These are phyloP conservation scores for Fusarium miscanthi DNA, from an alignment of 2,329 filamentous ascomycete genomes.

Conservation along the genomic window DNA sequence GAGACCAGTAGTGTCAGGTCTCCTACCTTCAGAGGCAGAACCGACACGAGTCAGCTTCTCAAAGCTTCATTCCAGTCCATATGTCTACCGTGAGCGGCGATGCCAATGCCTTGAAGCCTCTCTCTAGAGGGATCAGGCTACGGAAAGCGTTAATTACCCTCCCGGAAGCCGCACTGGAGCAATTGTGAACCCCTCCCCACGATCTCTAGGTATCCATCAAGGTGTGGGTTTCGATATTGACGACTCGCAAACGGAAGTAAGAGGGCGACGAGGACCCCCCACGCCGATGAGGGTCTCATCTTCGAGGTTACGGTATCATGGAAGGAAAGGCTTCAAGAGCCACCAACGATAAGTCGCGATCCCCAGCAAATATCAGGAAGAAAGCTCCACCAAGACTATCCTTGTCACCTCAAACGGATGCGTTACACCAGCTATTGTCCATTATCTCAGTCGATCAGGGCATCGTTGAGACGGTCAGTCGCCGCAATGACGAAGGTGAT, in stretches of 20 bases:
- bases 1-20: background rate
- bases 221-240: background rate
- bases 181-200: background rate
- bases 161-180: too few relatives aligned
- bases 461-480: background rate
- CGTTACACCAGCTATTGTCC: background rate
- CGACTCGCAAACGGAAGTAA: background rate
- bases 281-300: background rate
- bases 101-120: background rate
- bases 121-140: background rate
- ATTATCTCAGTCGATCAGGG: background rate
- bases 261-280: fast-evolving
- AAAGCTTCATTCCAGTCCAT: background rate
- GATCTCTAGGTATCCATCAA: background rate
- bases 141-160: background rate
- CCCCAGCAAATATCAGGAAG: background rate
- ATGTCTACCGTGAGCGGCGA: background rate
- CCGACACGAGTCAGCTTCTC: background rate
- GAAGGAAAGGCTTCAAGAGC: background rate
- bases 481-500: background rate
- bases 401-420: background rate
- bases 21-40: background rate
- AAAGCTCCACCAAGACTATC: background rate
- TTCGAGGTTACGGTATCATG: background rate
- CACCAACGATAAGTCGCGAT: background rate